Base-by-base conservation (phyloP, 805 yeast species). In the Priceomyces melissophilus region DNA sequence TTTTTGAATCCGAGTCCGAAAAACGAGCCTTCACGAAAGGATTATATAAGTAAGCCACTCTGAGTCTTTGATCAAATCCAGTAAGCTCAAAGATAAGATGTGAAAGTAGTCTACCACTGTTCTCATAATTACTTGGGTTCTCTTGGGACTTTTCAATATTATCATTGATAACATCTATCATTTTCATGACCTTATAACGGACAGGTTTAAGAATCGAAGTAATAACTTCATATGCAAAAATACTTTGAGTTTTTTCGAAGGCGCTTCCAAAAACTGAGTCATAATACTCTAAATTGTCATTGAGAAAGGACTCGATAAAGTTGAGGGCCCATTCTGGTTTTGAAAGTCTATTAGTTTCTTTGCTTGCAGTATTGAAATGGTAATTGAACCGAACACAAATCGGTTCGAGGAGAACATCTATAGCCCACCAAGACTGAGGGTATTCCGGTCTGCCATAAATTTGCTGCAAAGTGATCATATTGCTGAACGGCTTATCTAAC, bases 261-360 rank as follows among this genome's bases (percentile, higher is more conserved):
- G 52, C 36, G 28, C 55, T 59, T 8, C 65, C 64, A 39, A 76
- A 63, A 2, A 73, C 56, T 26, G 64, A 53, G 27, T 66, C 68
- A 30, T 79, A 58, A 20, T 65, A 58, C 29, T 61, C 53, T 13
- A 76, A 39, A 39, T 77, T 69, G 17, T 63, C 66, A 6, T 52
- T 47, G 13, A 77, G 40, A 44, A 71, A 75, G 10, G 67, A 64
- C 43, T 69, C 73, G 4, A 76, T 54, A 49, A 73, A 83, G 12
- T 65, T 59, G 44, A 83, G 70, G 3, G 81, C 75, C 83, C 87
- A 84, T 54, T 84, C 90, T 1, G 91, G 90, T 51, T 79, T 79
- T 42, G 82, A 81, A 17, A 78, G 52, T 34, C 78, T 73, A 50
- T 82, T 82, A 0, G 90, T 84, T 27, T 81, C 84, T 30, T 59